These are phyloP conservation scores for Phyllosticta citriasiana DNA, from an alignment of 2,329 filamentous ascomycete species.

Conservation along the genomic window DNA sequence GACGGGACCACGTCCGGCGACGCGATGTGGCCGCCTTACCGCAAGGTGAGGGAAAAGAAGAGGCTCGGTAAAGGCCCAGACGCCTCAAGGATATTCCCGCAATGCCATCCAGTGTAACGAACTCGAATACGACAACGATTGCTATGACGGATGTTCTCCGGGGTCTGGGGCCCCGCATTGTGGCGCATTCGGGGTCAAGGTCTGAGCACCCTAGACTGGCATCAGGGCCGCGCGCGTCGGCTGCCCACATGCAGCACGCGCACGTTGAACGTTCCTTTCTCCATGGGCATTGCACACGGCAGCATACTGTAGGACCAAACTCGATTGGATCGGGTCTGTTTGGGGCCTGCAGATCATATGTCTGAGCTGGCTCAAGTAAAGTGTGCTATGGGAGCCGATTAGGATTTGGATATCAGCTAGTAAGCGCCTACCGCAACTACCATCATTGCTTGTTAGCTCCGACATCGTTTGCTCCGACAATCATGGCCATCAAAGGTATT, in stretches of 20 bases:
- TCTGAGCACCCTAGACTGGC: neutral
- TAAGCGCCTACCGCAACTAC: neutral
- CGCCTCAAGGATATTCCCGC: neutral
- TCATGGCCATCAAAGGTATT: slow-evolving; percentile 7
- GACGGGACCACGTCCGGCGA: neutral
- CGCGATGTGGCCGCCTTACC: neutral
- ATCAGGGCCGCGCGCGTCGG: neutral
- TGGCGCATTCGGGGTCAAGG: neutral
- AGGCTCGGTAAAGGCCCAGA: neutral
- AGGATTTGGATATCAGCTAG: neutral
- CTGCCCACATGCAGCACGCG: neutral
- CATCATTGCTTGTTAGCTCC: neutral
- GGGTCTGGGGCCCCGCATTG: slow-evolving; percentile 8
- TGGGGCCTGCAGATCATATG: neutral
- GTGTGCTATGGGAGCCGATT: neutral
- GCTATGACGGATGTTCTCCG: neutral
- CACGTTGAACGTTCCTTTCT: neutral
- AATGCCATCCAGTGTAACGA: neutral
- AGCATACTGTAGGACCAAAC: neutral
- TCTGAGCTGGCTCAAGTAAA: neutral
- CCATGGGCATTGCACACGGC: neutral
- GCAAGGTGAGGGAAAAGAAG: neutral
- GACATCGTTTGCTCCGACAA: neutral
- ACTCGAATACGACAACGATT: neutral
- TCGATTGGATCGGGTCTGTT: neutral